Base-by-base conservation (phyloP, 2,329 filamentous ascomycete species). In the Penicillium thymicola region DNA sequence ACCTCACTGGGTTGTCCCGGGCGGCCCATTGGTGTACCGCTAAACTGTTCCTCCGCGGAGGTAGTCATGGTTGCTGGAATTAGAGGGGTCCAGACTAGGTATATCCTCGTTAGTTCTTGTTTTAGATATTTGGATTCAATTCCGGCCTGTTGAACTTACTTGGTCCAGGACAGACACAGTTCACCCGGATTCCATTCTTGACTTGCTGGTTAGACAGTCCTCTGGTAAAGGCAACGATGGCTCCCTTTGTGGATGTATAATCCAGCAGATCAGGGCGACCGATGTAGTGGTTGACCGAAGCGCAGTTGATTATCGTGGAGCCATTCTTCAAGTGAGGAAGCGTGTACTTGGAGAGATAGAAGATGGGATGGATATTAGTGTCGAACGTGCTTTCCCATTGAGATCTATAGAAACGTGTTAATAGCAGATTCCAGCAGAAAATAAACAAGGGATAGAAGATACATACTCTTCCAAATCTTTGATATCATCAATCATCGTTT, bases 351-450 rank as follows among this genome's bases (percentile, higher is more conserved):
- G 89, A 82, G 36, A 93, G 79, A 76, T 86, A 92, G 79, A 92
- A 94, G 76, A 85, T 87, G 4, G 88, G 82, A 72, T 92, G 87
- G 67, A 94, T 91, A 75, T 94, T 94, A 38, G 85, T 89, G 74
- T 90, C 81, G 76, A 94, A 93, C 0, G 89, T 93, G 56, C 85
- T 79, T 47, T 86, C 65, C 89, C 89, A 93, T 76, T 93, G 89
- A 11, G 90, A 88, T 66, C 84, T 86, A 16, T 37, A 13, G 5
- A 21, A 13, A 21, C 10, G 30, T 51, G 30, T 41, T 34, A 37
- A 27, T 25, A 10, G 1, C 7, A 1, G 2, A 47, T 30, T 23
- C 23, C 9, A 5, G 8, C 36, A 2, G 16, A 18, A n/a, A 41
- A 1, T 16, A 25, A 18, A 37, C 1, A 34, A 37, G 34, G 14